Evolutionary conservation across 768 basidiomycete genomes (phyloP), one percentile per base, ranked within the genome.

Genomic region (Pleurotus giganteus): DNA sequence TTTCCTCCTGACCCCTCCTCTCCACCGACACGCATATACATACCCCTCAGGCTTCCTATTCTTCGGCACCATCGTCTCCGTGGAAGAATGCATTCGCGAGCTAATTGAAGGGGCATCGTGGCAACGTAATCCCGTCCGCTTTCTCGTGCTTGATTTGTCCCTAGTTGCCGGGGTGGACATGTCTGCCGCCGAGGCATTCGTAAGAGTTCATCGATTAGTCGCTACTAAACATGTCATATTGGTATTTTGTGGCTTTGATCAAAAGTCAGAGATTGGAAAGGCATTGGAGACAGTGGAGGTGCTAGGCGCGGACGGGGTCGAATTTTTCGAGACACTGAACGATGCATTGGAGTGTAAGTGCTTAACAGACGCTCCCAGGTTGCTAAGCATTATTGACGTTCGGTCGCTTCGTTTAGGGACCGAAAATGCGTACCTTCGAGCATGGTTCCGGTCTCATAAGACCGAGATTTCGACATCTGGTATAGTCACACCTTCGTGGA

Each of bases 151-250:
- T 42, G 95, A 98, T 63, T 80, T 98, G 28, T 74, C 88, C 28
- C 83, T 92, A 28, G 94, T 94, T 1, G 83, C 82, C 8, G 94
- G 95, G 0, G 87, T 98, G 24, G 96, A 99, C 69, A 88, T 97
- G 81, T 95, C 91, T 0, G 84, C 95, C 2, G 92, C 95, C 1
- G 96, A 98, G 64, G 96, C 95, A 0, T 93, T 98, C 60, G 90
- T 98, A 34, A 83, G 96, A 8, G 80, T 98, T 6, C 94, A 96
- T 60, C 80, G 95, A 5, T 64, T 98, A 7, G 73, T 98, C 26
- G 75, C 81, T 4, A 82, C 82, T 2, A 89, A 88, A 63, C 77
- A 76, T n/a, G 88, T 98, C 52, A 80, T 87, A 1, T 76, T 99
- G 19, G 91, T 98, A 19, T 83, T 99, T 55, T 98, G 95, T 65